Evolutionary conservation across 306 rosid genomes (phyloP).

Genomic region (Comarum palustre): DNA sequence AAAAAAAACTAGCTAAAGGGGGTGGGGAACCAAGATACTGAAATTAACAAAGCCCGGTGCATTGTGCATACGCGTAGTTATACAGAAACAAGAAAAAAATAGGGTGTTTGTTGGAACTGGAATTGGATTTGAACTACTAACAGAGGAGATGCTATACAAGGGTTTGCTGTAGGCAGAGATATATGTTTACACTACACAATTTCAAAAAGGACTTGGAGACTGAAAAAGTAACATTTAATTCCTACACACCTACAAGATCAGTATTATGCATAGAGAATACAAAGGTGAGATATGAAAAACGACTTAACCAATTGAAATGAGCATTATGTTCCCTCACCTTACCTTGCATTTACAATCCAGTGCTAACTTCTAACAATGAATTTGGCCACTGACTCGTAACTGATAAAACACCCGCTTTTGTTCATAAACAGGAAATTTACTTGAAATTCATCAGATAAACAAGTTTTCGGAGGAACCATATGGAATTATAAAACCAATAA

Average conservation of each 20-base stretch:
- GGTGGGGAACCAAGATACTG: background rate
- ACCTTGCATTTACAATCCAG: background rate
- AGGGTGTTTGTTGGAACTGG: background rate
- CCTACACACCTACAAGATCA: background rate
- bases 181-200: background rate
- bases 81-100: too few relatives aligned
- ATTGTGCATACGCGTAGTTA: background rate
- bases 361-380: background rate
- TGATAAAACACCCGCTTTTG: background rate
- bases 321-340: background rate
- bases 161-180: background rate
- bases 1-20: background rate
- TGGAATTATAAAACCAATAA: background rate
- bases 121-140: background rate
- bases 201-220: background rate
- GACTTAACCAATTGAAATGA: background rate
- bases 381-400: background rate
- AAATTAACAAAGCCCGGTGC: background rate
- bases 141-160: background rate
- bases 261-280: background rate
- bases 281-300: background rate
- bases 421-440: background rate
- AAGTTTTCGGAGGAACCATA: background rate
- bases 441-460: background rate
- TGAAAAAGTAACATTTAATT: background rate